phyloP scores from a whole-genome alignment of 768 basidiomycete genomes.

The Rhodocollybia butyracea region DNA sequence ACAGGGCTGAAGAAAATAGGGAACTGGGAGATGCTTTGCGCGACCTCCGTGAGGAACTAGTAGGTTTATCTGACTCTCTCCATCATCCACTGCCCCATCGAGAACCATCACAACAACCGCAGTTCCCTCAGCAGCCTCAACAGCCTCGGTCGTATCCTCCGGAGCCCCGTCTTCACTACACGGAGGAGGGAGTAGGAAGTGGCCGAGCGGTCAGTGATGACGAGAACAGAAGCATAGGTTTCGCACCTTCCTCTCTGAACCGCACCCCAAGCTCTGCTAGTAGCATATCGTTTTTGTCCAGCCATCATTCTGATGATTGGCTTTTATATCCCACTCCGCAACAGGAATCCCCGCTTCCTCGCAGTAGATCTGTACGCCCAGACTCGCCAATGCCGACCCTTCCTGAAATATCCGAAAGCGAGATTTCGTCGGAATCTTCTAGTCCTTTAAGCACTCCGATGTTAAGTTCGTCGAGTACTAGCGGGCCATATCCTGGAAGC shows the following conservation, averaged over 20 bases:
- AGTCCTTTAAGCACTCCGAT: conserved; percentile 15
- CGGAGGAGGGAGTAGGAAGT: conserved; percentile 6
- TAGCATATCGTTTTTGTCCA: conserved; percentile 45
- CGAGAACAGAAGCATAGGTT: not conserved
- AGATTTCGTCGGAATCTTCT: conserved; percentile 15
- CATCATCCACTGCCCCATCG: conserved; percentile 31
- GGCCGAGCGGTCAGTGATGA: conserved; percentile 1
- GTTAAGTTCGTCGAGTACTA: conserved; percentile 6
- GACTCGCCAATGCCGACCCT: conserved; percentile 2
- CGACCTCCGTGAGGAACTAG: conserved; percentile 66
- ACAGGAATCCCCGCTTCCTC: conserved; percentile 13
- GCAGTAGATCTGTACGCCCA: not conserved
- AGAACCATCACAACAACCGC: conserved; percentile 9
- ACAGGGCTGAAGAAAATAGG: conserved; percentile 59
- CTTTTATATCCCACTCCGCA: conserved; percentile 10
- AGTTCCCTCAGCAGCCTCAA: conserved; percentile 9
- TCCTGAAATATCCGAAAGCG: conserved; percentile 2
- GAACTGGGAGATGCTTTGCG: conserved; percentile 66
- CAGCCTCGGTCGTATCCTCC: not conserved
- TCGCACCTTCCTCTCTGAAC: conserved; percentile 18
- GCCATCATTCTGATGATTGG: conserved; percentile 75
- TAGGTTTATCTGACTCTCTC: conserved; percentile 56
- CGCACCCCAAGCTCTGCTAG: conserved; percentile 40
- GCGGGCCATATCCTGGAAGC: conserved; percentile 25
- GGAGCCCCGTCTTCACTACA: not conserved